Conservation (phyloP, 805 yeast genomes). For the Ogataea parapolymorpha region DNA sequence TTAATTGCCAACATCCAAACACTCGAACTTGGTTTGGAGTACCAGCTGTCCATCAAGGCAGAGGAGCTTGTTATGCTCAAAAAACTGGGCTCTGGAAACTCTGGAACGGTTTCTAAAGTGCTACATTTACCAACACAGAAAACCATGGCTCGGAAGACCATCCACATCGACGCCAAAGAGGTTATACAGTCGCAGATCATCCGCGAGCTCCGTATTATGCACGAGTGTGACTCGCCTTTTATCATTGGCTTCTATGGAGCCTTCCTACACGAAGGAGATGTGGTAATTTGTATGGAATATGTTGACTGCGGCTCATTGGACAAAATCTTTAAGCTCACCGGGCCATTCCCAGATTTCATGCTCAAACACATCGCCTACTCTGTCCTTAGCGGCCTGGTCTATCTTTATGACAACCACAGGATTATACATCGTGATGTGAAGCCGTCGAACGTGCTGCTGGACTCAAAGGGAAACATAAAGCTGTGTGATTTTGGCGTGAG, state of each 20-base stretch:
- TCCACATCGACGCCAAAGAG: slow-evolving; percentile 79
- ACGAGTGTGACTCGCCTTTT: slow-evolving; percentile 79
- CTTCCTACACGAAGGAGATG: slow-evolving; percentile 66
- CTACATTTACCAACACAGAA: slow-evolving; percentile 85
- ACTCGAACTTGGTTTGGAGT: slow-evolving; percentile 52
- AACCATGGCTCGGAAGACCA: slow-evolving; percentile 85
- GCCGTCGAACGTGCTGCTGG: slow-evolving; percentile 89
- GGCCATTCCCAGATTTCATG: slow-evolving; percentile 65
- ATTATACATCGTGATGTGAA: slow-evolving; percentile 95
- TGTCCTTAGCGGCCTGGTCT: slow-evolving; percentile 76
- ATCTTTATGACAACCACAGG: slow-evolving; percentile 76
- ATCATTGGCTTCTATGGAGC: slow-evolving; percentile 93
- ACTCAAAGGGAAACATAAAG: slow-evolving; percentile 82
- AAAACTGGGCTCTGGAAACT: slow-evolving; percentile 87
- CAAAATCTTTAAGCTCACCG: slow-evolving; percentile 58
- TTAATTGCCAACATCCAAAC: slow-evolving; percentile 44
- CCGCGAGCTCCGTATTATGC: slow-evolving; percentile 85
- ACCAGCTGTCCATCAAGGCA: slow-evolving; percentile 47
- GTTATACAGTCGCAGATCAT: slow-evolving; percentile 78
- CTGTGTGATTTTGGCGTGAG: slow-evolving; percentile 97
- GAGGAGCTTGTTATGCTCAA: slow-evolving; percentile 73
- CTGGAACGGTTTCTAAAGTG: slow-evolving; percentile 89
- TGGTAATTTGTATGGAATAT: slow-evolving; percentile 91
- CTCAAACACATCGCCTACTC: slow-evolving; percentile 71
- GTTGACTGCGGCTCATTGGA: slow-evolving; percentile 94